Base-by-base conservation (phyloP, 768 basidiomycete genomes). In the Kwoniella mangroviensis region DNA sequence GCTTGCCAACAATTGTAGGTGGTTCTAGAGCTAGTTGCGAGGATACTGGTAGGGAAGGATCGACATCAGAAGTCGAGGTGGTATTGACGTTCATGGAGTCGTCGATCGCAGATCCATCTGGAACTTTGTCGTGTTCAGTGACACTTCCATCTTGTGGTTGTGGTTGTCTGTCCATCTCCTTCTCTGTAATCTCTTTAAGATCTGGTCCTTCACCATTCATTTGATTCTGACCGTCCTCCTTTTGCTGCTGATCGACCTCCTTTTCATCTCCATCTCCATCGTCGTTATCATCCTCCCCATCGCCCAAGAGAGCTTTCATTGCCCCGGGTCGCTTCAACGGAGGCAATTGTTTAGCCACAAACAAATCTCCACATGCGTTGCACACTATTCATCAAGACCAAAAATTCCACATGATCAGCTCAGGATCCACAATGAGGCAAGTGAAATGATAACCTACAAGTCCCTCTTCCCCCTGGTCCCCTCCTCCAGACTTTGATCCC, bases 351-450 rank as follows among this genome's bases (percentile, higher is more conserved):
- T 73, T 73, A 6, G 67, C 67, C 1, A 58, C 45, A 59, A 53
- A 78, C 22, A 76, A 71, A 54, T 76, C 74, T 5, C 77, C 79
- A 56, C 79, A 80, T 17, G 65, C 54, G 40, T 78, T 75, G 55
- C 79, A 80, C 51, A 80, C 79, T 80, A 53, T 34, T 34, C 0
- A 34, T 1, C 13, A 21, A 34, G 6, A 34, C 34, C 28, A 5
- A 34, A 34, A 34, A 34, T 6, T 5, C 34, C 4, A 34, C 6
- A 7, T 7, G 6, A 34, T 34, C 34, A 34, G 34, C 6, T 34
- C 34, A 7, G 34, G 34, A 7, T 13, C 3, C 22, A 63, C 26
- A 59, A 54, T 19, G 19, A 34, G 12, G 42, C 56, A 63, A 12
- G 28, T 4, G 6, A 22, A 45, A 13, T 21, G 1, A 40, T 26